Evolutionary conservation across 352 stramenopile genomes (phyloP), one percentile per base, ranked within the genome.

Genomic region (Phytopythium chamaehyphon): DNA sequence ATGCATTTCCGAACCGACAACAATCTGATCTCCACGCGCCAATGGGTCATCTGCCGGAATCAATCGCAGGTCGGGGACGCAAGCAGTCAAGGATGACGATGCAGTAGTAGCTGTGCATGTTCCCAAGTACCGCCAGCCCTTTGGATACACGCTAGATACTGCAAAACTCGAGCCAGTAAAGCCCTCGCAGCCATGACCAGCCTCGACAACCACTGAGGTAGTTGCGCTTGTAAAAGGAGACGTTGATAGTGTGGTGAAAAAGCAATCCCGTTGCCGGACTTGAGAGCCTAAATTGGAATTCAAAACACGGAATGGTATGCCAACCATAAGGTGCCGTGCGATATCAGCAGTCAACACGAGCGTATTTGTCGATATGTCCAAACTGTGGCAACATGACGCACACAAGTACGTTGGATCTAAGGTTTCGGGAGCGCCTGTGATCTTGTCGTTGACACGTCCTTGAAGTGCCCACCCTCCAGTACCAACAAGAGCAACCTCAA

Each of bases 401-500:
- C 84, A 95, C 3, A 95, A 55, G 14, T 63, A 57, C 0, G 67
- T 73, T 3, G 84, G 76, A 9, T 70, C 54, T 24, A 92, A 62
- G 2, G 54, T 51, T 21, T 83, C 59, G 14, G 80, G 61, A n/a
- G 55, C 40, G 9, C 53, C 57, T 0, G 57, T 35, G 2, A 76
- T 58, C 6, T 88, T 62, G 26, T 96, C 89, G 46, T 97, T 97
- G 9, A 90, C 73, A 15, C 92, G 85, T 4, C 93, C 94, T 35
- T 82, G 77, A 26, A 63, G 51, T 0, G 94, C 92, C 94, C 93
- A 98, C 10, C 86, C 91, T 14, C 61, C 69, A 10, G 63, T 64
- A 3, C 92, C 95, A 23, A 83, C 55, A 8, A 98, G 71, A 11
- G 71, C 83, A 1, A 98, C 83, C 11, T 95, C 71, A 43, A 97